phyloP scores from a whole-genome alignment of 257 asterid genomes.

The Nicotiana sylvestris region DNA sequence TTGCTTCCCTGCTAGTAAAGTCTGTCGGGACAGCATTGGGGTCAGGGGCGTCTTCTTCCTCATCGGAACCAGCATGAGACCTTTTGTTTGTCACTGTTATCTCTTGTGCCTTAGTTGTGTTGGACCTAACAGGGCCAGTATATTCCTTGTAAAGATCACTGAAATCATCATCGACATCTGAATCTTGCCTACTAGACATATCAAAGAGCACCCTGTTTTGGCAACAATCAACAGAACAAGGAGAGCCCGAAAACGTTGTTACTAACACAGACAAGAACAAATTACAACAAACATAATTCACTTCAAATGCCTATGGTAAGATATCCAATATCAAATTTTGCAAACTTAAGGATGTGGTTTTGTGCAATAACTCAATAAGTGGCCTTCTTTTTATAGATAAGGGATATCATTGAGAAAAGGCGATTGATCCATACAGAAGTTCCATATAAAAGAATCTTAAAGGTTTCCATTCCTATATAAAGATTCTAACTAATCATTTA shows the following conservation, averaged over 20 bases:
- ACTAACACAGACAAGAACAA: background rate
- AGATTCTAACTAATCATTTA: background rate
- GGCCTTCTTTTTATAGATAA: background rate
- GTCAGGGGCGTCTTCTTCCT: slow-evolving; percentile 74
- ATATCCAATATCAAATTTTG: background rate
- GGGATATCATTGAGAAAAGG: background rate
- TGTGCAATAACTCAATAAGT: background rate
- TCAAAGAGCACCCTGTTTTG: slow-evolving; percentile 11
- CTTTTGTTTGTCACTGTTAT: slow-evolving; percentile 51
- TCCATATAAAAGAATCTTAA: background rate
- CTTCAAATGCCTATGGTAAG: background rate
- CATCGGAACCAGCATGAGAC: slow-evolving; percentile 72
- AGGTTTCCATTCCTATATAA: background rate
- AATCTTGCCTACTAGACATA: slow-evolving; percentile 70
- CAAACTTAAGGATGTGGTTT: background rate
- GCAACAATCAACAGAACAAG: background rate
- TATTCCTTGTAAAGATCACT: slow-evolving; percentile 88
- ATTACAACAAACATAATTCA: background rate
- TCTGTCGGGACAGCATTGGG: slow-evolving; percentile 99
- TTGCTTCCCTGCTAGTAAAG: slow-evolving; percentile 98
- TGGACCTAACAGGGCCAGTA: slow-evolving; percentile 73
- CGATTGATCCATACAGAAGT: background rate
- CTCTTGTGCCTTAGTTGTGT: slow-evolving; percentile 42
- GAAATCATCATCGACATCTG: slow-evolving; percentile 81
- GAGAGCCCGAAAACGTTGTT: background rate